phyloP scores from a whole-genome alignment of 108 stramenopile species.

The Cyclotella distinguenda region DNA sequence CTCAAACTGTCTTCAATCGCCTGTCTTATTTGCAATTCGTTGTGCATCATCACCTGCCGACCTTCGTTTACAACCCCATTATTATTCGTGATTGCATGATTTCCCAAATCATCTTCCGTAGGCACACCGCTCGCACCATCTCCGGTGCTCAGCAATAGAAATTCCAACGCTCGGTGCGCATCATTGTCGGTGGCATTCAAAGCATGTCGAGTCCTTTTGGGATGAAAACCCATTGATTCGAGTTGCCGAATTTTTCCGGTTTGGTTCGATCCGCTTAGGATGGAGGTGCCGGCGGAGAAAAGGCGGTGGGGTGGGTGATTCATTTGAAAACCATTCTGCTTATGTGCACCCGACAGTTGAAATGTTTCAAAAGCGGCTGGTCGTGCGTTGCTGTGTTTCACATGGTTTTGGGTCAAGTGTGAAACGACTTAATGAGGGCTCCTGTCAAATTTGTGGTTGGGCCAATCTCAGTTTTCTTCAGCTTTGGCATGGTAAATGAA shows the following conservation, averaged over 20 bases:
- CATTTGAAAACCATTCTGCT: slow-evolving; percentile 49
- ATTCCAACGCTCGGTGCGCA: slow-evolving; percentile 67
- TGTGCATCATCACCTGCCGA: slow-evolving; percentile 34
- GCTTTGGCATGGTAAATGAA: no score
- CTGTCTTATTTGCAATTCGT: slow-evolving; percentile 40
- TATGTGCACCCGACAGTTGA: no score
- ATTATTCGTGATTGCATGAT: not conserved
- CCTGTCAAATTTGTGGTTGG: no score
- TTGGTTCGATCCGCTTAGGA: slow-evolving; percentile 12
- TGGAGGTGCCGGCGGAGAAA: slow-evolving; percentile 24
- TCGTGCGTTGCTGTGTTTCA: no score
- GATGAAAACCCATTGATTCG: slow-evolving; percentile 72
- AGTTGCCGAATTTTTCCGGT: slow-evolving; percentile 45
- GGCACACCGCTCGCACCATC: slow-evolving; percentile 9
- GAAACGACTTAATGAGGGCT: no score
- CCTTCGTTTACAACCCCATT: slow-evolving; percentile 2
- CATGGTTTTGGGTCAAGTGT: no score
- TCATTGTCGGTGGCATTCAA: slow-evolving; percentile 60
- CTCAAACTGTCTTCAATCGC: slow-evolving; percentile 47
- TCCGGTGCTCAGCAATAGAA: slow-evolving; percentile 47
- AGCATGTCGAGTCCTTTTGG: slow-evolving; percentile 54
- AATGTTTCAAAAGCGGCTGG: no score
- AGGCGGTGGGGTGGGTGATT: slow-evolving; percentile 54
- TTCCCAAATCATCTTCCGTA: not conserved
- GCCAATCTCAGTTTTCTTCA: no score